Evolutionary conservation across 805 yeast species (phyloP), one percentile per base, ranked within the genome.

Genomic region (Ascoidea rubescens): DNA sequence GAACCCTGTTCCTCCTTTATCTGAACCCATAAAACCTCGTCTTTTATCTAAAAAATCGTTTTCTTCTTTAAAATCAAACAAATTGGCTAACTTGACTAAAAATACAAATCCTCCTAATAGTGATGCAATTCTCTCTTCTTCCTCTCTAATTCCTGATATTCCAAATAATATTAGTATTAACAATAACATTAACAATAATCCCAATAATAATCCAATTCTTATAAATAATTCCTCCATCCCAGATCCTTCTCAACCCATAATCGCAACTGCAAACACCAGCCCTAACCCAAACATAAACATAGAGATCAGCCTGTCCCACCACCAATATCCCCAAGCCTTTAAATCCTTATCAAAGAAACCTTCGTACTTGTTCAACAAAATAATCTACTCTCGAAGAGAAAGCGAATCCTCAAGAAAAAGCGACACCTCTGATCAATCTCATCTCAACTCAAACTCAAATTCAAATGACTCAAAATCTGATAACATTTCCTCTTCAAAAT

Each of bases 351-450:
- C 43, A 14, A 37, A 37, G 14, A 37, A 37, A 37, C 43, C 43
- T 37, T 37, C 43, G 2, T 14, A 37, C 14, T 37, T 37, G 14
- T 37, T 37, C 43, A 37, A 37, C 14, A 37, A 37, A 37, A 10
- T 37, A 37, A 37, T 37, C 8, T 10, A 12, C 50, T 48, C 17
- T 48, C 46, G 50, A 50, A 50, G 33, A 21, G 32, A 16, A 8
- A 17, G 16, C 51, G 53, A 17, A 28, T 53, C 5, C 51, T 54
- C 16, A 47, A 46, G 16, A 52, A 53, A 46, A 30, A 8, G 28
- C 5, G 28, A 43, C 21, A 45, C 30, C 47, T 60, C 53, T 42
- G 57, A 58, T 50, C 60, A 59, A 28, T 59, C 54, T 47, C 53
- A 51, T 45, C 57, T 57, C 37, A 51, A 51, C 44, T 53, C 32